Evolutionary conservation across 768 basidiomycete genomes (phyloP), one percentile per base, ranked within the genome.

Genomic region (Hydnomerulius pinastri): DNA sequence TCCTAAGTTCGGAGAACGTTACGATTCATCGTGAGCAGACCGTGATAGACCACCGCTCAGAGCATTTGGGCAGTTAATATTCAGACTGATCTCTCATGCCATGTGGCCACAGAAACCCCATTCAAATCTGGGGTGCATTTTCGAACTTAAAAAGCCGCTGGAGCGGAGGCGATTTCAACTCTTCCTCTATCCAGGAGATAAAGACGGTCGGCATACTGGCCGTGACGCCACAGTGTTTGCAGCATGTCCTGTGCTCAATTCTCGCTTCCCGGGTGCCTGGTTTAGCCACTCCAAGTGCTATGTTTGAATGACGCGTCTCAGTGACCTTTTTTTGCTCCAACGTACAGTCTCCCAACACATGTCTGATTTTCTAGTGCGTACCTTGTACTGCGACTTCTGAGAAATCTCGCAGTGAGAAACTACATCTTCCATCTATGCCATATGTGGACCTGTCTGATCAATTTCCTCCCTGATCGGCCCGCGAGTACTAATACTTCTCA

Each of bases 81-180:
- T 13, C 15, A 41, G 11, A 13, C 25, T 41, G n/a, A 23, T 13
- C 15, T 25, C 9, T n/a, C 25, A n/a, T 41, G 15, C 43, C 44
- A 24, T n/a, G 37, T 18, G 44, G 47, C 53, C 53, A 30, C 48
- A 38, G 46, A 56, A 59, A 46, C 54, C 28, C 50, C 54, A 48
- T 36, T 5, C 17, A 43, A 27, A 45, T 25, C 42, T 41, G 28
- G 38, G 28, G 20, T 40, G 41, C 9, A 39, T 24, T 35, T 35
- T 4, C 33, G 4, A 10, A 32, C 30, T 32, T 32, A 11, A 10
- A 32, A 10, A 32, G 30, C 45, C 24, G 21, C 20, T 12, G 43
- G 48, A 43, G n/a, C 20, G 20, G 20, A 39, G 8, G 18, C 4
- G 20, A 11, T 9, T 20, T 5, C 15, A 7, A 25, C 15, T 41